Percentiles rank a stretch among this genome's conserved stretches.
phyloP scores from a whole-genome alignment of 305 asterid species.

The Stenogyne calaminthoides region DNA sequence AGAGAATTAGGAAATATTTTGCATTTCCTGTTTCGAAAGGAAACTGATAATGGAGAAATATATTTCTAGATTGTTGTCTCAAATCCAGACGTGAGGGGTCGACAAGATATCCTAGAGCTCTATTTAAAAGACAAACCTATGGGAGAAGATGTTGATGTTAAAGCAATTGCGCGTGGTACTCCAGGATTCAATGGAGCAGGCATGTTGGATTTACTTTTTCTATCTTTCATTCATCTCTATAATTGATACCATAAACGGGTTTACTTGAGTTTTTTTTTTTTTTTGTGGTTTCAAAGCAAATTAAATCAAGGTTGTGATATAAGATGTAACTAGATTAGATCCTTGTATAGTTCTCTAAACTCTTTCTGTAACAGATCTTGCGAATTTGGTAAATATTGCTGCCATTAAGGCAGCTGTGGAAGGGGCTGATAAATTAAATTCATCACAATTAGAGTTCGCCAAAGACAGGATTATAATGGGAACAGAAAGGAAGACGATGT shows the following conservation, averaged over 20 bases:
- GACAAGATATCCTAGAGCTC: constrained; percentile 91
- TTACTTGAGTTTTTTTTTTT: constrained; percentile 5
- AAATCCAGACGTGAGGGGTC: constrained; percentile 95
- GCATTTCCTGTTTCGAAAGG: background rate
- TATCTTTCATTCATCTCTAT: background rate
- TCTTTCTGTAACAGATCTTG: constrained; percentile 73
- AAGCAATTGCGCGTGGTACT: constrained; percentile 97
- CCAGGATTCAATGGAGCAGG: constrained; percentile 99
- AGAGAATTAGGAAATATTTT: too few species aligned
- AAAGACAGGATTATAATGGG: constrained; percentile 99
- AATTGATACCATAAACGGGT: background rate
- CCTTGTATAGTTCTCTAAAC: constrained; percentile 26
- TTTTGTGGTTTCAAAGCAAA: background rate
- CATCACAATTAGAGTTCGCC: constrained; percentile 88
- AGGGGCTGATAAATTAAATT: constrained; percentile 86
- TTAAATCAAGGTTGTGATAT: background rate
- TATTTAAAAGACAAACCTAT: constrained; percentile 94
- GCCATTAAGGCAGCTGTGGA: constrained; percentile 98
- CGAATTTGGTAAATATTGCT: constrained; percentile 97
- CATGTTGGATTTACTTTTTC: constrained; percentile 26
- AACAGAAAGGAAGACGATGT: constrained; percentile 96
- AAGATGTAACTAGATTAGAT: background rate
- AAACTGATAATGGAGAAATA: constrained; percentile 5
- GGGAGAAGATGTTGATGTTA: constrained; percentile 81
- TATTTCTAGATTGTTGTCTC: constrained; percentile 79